These are phyloP conservation scores for Penicillium cataractarum DNA, from an alignment of 495 filamentous ascomycete genomes.

Conservation along the genomic window DNA sequence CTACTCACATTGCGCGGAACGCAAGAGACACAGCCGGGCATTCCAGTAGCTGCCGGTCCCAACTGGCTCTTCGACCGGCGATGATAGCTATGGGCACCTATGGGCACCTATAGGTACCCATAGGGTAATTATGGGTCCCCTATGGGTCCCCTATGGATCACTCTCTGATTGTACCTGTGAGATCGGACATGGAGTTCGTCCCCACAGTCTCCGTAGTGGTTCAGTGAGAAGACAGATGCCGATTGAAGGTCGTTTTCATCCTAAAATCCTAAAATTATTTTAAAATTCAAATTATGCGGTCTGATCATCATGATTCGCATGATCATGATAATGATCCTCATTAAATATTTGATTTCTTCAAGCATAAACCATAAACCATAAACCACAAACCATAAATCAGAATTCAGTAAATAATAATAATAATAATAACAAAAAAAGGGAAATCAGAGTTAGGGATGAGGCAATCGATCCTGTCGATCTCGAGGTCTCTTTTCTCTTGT, in stretches of 20 bases:
- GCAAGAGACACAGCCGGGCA: conserved; percentile 26
- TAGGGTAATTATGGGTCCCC: neutral
- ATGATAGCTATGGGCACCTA: neutral
- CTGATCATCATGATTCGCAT: conserved; percentile 8
- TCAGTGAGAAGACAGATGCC: neutral
- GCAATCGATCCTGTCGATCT: conserved; percentile 31
- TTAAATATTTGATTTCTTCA: neutral
- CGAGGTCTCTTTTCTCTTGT: neutral
- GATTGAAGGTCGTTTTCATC: neutral
- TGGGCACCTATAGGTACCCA: neutral
- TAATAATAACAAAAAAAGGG: conserved; percentile 14
- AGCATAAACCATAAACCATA: conserved; percentile 4
- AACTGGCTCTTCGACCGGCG: neutral
- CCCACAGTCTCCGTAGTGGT: neutral
- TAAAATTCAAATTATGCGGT: neutral
- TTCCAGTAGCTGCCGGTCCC: conserved; percentile 12
- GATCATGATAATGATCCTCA: conserved; percentile 1
- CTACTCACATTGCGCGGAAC: conserved; percentile 31
- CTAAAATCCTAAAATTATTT: neutral
- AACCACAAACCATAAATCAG: neutral
- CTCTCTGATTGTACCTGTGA: neutral
- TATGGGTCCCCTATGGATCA: neutral
- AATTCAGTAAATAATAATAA: conserved; percentile 8
- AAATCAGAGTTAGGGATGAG: conserved; percentile 37
- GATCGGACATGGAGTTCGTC: neutral